Evolutionary conservation across 1,139 yeast species (phyloP), one percentile per base, ranked within the genome.

Genomic region (Pichia cactophila): DNA sequence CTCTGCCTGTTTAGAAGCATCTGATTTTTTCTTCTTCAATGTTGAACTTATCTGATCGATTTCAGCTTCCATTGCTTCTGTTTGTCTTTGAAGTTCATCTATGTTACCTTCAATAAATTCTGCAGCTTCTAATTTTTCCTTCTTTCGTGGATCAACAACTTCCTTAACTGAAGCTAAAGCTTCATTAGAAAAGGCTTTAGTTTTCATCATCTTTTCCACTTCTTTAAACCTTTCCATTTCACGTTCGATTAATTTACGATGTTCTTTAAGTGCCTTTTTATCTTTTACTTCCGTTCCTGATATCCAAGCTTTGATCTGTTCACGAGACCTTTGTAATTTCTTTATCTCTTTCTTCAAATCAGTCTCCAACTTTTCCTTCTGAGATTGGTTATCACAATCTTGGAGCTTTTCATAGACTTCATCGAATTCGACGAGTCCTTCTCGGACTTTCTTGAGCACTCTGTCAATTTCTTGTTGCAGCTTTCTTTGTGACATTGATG

Each of bases 171-270:
- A 76, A 0, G 97, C 97, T 57, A 92, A 74, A 1, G 97, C 98
- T 69, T 92, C 98, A 64, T 88, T 88, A 41, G 95, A 84, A 64
- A 88, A 94, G 51, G 96, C 97, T 66, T 94, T 94, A 37, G 96
- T 90, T 70, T 94, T 94, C 80, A 89, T 86, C 58, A 86, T 81
- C 70, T 90, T 87, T 66, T 94, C 99, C 57, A 90, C 86, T 48
- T 92, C 92, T 66, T 94, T 94, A 70, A 94, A 94, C 59, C 92
- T 79, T 68, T 94, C 98, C 99, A 92, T 92, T 50, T 94, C 96
- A 43, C 80, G 80, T 67, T 94, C 97, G 58, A 94, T 92, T 58
- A 82, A 72, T 58, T 83, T 77, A 49, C 98, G 75, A 60, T 89
- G 86, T 54, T 90, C 97, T 55, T 80, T 76, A 53, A 94, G 69